Conservation (phyloP, 768 basidiomycete species). For the Lactifluus piperatus region DNA sequence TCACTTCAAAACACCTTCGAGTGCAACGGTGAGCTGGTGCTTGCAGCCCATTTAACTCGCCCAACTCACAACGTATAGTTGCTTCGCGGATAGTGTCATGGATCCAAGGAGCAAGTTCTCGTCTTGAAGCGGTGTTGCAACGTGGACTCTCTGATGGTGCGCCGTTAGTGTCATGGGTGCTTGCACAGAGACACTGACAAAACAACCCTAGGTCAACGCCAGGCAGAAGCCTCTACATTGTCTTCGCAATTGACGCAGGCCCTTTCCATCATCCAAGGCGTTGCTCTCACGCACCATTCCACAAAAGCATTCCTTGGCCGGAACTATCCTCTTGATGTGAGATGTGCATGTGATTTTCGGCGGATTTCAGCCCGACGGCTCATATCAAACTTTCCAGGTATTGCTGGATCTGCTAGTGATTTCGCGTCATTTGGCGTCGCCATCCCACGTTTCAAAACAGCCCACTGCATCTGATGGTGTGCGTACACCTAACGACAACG, state of each 20-base stretch:
- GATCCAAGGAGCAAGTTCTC: constrained; percentile 43
- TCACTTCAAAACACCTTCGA: constrained; percentile 71
- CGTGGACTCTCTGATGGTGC: constrained; percentile 39
- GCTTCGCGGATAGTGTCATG: constrained; percentile 56
- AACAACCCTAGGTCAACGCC: constrained; percentile 24
- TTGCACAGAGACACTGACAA: constrained; percentile 10
- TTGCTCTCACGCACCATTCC: constrained; percentile 54
- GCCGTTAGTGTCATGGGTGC: constrained; percentile 10
- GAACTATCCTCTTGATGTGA: constrained; percentile 58
- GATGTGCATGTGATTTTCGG: constrained; percentile 16
- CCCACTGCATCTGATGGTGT: constrained; percentile 25
- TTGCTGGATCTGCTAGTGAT: constrained; percentile 62
- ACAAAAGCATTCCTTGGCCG: constrained; percentile 68
- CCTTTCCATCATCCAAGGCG: constrained; percentile 69
- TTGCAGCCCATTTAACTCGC: background rate
- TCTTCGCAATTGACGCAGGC: constrained; percentile 47
- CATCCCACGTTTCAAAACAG: constrained; percentile 15
- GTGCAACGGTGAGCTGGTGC: constrained; percentile 55
- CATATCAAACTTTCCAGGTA: constrained; percentile 37
- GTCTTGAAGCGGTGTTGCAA: constrained; percentile 41
- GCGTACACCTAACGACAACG: constrained; percentile 8
- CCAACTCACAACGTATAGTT: constrained; percentile 34
- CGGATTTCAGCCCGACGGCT: background rate
- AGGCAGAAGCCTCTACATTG: constrained; percentile 40
- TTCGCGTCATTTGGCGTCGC: constrained; percentile 47